phyloP scores from a whole-genome alignment of 2,329 filamentous ascomycete genomes.

The Ceratocystis lukuohia region DNA sequence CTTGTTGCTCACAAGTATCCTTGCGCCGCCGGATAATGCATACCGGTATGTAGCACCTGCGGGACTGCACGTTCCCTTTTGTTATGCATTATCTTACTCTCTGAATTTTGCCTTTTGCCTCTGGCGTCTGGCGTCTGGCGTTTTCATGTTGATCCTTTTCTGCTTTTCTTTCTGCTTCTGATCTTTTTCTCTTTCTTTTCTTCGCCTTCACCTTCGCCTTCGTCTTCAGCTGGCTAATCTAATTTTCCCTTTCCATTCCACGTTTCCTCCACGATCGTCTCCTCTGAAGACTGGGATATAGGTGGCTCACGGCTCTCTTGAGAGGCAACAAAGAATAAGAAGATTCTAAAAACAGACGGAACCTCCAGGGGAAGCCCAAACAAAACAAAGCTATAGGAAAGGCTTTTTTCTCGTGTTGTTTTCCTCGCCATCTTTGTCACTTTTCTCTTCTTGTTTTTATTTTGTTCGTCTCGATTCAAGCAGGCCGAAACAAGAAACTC shows the following conservation, averaged over 20 bases:
- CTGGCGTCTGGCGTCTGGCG: background rate
- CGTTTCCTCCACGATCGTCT: too few species aligned
- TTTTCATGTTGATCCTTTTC: background rate
- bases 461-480: background rate
- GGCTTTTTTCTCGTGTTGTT: background rate
- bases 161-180: background rate
- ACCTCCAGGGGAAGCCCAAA: too few species aligned
- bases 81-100: background rate
- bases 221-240: too few species aligned
- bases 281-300: too few species aligned
- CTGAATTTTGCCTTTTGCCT: background rate
- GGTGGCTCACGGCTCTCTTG: too few species aligned
- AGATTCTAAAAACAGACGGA: too few species aligned
- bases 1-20: background rate
- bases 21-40: background rate
- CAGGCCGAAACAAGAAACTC: background rate
- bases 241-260: too few species aligned
- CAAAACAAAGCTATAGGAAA: too few species aligned
- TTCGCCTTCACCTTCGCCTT: background rate
- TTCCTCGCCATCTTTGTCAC: background rate
- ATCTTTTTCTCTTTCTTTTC: constrained; percentile 1
- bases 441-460: background rate
- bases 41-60: background rate
- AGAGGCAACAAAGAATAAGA: too few species aligned
- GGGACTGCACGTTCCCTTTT: constrained; percentile 1